phyloP scores from a whole-genome alignment of 306 rosid genomes.

The Oxytropis ochrocephala region DNA sequence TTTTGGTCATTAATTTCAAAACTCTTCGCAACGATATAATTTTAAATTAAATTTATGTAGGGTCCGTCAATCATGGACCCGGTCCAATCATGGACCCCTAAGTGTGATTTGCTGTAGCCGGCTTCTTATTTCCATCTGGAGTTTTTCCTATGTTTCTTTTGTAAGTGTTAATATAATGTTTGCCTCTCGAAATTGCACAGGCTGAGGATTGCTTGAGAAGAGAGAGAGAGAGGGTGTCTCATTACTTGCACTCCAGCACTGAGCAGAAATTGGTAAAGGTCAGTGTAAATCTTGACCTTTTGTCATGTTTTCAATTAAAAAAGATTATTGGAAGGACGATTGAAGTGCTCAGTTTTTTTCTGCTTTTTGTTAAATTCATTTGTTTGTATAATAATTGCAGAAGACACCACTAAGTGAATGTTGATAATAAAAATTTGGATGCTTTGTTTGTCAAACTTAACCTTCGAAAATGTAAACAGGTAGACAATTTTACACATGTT shows the following conservation, averaged over 20 bases:
- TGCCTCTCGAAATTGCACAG: neutral
- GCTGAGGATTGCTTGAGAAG: conserved; percentile 45
- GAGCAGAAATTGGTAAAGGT: conserved; percentile 45
- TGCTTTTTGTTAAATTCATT: neutral
- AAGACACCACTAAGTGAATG: too few species aligned
- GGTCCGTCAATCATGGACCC: too few species aligned
- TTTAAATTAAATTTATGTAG: neutral
- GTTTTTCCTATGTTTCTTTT: neutral
- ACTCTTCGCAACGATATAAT: neutral
- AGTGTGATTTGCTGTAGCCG: too few species aligned
- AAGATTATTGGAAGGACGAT: neutral
- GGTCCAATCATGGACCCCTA: too few species aligned
- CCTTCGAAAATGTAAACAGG: neutral
- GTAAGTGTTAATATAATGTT: neutral
- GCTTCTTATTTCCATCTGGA: too few species aligned
- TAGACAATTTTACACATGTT: neutral
- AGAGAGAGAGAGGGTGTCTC: conserved; percentile 43
- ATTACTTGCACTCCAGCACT: conserved; percentile 36
- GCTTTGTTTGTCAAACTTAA: neutral
- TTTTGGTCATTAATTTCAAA: neutral
- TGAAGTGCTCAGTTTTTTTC: neutral
- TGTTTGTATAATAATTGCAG: neutral
- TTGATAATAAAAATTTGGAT: too few species aligned
- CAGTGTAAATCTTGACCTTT: neutral
- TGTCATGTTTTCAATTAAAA: neutral